Evolutionary conservation across 345 rosid species (phyloP).

Genomic region (Isatis tinctoria): DNA sequence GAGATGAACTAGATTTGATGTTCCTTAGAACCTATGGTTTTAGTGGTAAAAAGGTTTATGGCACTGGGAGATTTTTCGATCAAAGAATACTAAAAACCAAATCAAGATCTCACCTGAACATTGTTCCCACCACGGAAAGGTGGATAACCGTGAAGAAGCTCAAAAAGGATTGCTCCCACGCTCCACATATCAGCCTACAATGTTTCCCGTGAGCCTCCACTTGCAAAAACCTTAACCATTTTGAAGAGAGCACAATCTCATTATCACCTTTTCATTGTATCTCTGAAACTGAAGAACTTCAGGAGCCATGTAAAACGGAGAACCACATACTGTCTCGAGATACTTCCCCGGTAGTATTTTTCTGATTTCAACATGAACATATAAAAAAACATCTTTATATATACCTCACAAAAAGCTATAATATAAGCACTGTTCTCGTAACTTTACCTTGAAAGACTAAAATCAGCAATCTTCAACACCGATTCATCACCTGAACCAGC

Average conservation of each 20-base stretch:
- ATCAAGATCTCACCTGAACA: constrained; percentile 50
- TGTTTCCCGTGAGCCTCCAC: background rate
- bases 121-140: constrained; percentile 55
- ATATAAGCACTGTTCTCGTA: background rate
- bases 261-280: constrained; percentile 58
- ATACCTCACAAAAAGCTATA: background rate
- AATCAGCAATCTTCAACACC: constrained; percentile 73
- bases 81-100: background rate
- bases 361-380: constrained; percentile 31
- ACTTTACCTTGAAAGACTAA: constrained; percentile 66
- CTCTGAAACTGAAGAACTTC: constrained; percentile 68
- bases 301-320: constrained; percentile 79
- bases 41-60: background rate
- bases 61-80: background rate
- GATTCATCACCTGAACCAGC: constrained; percentile 37
- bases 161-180: constrained; percentile 63
- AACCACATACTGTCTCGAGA: constrained; percentile 56
- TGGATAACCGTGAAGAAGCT: constrained; percentile 66
- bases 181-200: constrained; percentile 76
- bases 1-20: constrained; percentile 42
- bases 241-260: background rate
- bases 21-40: constrained; percentile 40
- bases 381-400: background rate
- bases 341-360: constrained; percentile 38
- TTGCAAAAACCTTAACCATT: background rate